Base-by-base conservation (phyloP, 2,329 filamentous ascomycete genomes). In the Neonectria magnoliae region DNA sequence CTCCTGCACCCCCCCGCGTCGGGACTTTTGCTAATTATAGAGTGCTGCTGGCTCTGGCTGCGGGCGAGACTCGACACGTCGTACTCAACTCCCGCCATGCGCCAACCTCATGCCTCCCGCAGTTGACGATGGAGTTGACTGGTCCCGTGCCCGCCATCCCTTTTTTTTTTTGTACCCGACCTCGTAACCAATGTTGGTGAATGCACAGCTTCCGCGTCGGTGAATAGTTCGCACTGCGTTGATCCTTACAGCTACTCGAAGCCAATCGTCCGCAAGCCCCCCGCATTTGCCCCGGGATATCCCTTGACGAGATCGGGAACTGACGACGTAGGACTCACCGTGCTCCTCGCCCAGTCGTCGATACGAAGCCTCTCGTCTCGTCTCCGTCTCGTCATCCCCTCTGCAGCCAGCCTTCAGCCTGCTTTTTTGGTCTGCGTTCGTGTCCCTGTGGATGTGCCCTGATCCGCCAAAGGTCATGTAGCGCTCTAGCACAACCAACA, bases 11-110 rank as follows among this genome's bases (percentile, higher is more conserved):
- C 65, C 67, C 65, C 67, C 59, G 67, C 63, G 64, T 64, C 58
- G 42, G 42, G 56, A 33, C 45, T 61, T 44, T 62, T 63, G 54
- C 70, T 70, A 72, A 72, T 64, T 69, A 71, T 70, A 72, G 62
- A 59, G 48, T 27, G n/a, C 53, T 29, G 27, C 18, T 36, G 18
- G 20, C 36, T 60, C 33, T 54, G 41, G 20, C 55, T 51, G 45
- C 47, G 22, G 52, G 41, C 22, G 31, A 53, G 47, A 68, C 53
- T 58, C 63, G 62, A 71, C 67, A 66, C 62, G 64, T 69, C 57
- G 60, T 31, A 45, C 50, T 36, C 55, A 54, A 44, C 60, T 68
- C 66, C 66, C 54, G 57, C 66, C 61, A 70, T 65, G 51, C 29
- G 14, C 36, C 44, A 36, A 29, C 47, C 18, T 52, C 36, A 41